A percentile compares a stretch with the other conserved stretches of the same genome.
Evolutionary conservation across 2,329 filamentous ascomycete species (phyloP).

Genomic region (Parastagonospora avenae): DNA sequence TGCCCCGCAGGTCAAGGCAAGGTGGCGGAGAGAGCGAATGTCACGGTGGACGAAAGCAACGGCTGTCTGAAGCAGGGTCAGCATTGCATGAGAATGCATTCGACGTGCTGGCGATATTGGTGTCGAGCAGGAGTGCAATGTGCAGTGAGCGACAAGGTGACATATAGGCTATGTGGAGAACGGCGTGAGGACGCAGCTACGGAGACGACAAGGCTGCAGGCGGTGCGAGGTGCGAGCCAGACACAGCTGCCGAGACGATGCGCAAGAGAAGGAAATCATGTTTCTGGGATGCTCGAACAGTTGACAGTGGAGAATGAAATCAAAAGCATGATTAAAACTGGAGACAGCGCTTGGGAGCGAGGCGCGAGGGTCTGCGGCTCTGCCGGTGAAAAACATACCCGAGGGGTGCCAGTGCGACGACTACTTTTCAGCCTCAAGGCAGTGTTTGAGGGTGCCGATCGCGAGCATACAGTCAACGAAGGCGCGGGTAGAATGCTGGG

Average conservation of each 20-base stretch:
- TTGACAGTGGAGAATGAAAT: background rate
- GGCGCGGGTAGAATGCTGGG: conserved; percentile 22
- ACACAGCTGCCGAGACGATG: no score
- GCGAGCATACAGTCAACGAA: conserved; percentile 24
- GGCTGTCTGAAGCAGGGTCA: conserved; percentile 33
- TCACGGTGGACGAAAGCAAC: conserved; percentile 25
- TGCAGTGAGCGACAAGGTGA: conserved; percentile 2
- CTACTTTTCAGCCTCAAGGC: conserved; percentile 44
- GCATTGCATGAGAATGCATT: conserved; percentile 30
- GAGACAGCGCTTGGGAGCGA: conserved; percentile 19
- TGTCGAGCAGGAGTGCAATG: background rate
- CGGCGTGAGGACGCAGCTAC: conserved; percentile 6
- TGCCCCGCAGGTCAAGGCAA: conserved; percentile 18
- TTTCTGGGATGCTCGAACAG: no score
- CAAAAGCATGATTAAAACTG: background rate
- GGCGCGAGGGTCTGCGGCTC: conserved; percentile 36
- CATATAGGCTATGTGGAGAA: conserved; percentile 7
- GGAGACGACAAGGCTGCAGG: background rate
- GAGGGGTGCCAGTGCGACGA: conserved; percentile 42
- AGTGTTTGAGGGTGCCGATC: conserved; percentile 44
- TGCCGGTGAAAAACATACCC: conserved; percentile 45
- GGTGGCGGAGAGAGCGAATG: conserved; percentile 22
- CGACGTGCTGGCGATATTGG: conserved; percentile 8
- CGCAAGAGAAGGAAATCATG: no score
- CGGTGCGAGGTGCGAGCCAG: background rate